phyloP scores from a whole-genome alignment of 768 basidiomycete species.

The Thelephora ganbajun region DNA sequence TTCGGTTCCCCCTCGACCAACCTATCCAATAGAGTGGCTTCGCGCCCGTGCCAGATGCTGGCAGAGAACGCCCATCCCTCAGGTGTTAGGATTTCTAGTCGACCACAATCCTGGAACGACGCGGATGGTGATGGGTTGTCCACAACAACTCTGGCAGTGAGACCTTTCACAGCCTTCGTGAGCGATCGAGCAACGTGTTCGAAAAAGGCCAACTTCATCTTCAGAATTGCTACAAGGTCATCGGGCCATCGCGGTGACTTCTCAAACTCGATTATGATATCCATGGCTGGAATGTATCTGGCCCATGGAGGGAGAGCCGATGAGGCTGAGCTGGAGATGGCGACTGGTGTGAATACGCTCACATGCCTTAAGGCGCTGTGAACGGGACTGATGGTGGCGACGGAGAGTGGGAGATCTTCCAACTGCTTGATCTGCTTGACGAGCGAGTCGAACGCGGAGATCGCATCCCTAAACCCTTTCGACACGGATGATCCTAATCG shows the following conservation, averaged over 20 bases:
- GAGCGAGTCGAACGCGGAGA: constrained; percentile 68
- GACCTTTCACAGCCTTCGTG: constrained; percentile 33
- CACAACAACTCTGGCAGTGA: constrained; percentile 45
- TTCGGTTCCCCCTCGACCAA: constrained; percentile 33
- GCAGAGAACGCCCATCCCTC: constrained; percentile 82
- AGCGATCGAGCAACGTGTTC: constrained; percentile 63
- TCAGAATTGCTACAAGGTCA: constrained; percentile 83
- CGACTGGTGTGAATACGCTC: constrained; percentile 66
- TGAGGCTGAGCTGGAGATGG: constrained; percentile 41
- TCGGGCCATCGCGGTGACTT: constrained; percentile 92
- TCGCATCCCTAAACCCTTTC: constrained; percentile 57
- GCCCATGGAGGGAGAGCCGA: constrained; percentile 42
- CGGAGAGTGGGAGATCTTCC: constrained; percentile 60
- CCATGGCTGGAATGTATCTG: constrained; percentile 54
- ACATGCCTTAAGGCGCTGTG: constrained; percentile 75
- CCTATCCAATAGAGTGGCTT: constrained; percentile 63
- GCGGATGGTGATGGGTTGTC: constrained; percentile 32
- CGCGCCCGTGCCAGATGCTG: constrained; percentile 79
- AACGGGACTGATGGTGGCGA: constrained; percentile 63
- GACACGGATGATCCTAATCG: constrained; percentile 16
- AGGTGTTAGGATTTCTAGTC: constrained; percentile 63
- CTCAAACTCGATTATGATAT: constrained; percentile 80
- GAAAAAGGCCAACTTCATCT: constrained; percentile 87
- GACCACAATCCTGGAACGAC: constrained; percentile 52
- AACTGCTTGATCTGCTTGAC: constrained; percentile 64